Evolutionary conservation across 176 grass and related monocot genomes (phyloP), one percentile per base, ranked within the genome.

Genomic region (Oryza australiensis): DNA sequence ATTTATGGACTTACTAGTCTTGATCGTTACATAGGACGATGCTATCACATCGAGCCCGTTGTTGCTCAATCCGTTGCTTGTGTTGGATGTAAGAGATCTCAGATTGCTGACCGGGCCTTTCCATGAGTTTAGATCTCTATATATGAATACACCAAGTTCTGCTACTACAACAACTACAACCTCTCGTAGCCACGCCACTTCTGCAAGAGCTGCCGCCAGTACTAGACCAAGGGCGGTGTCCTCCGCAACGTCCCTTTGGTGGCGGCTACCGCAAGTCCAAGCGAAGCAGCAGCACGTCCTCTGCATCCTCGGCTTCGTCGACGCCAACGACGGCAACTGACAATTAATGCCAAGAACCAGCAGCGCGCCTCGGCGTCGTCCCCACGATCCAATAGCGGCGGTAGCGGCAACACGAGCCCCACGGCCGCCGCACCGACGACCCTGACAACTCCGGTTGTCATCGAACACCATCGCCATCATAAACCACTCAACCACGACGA

Each of bases 71-170:
- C n/a, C n/a, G n/a, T n/a, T n/a, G n/a, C n/a, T n/a, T n/a, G n/a
- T n/a, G n/a, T n/a, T n/a, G n/a, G n/a, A n/a, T n/a, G n/a, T n/a
- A n/a, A n/a, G n/a, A n/a, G n/a, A n/a, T n/a, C n/a, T n/a, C n/a
- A n/a, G n/a, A n/a, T n/a, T n/a, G n/a, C n/a, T n/a, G n/a, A n/a
- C n/a, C n/a, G n/a, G n/a, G n/a, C n/a, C n/a, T n/a, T n/a, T n/a
- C n/a, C n/a, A n/a, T n/a, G n/a, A n/a, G n/a, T n/a, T n/a, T n/a
- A n/a, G n/a, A n/a, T n/a, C n/a, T n/a, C n/a, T n/a, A n/a, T n/a
- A n/a, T n/a, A n/a, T n/a, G n/a, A n/a, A n/a, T n/a, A 94, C 90
- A 94, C 94, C 71, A 97, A 97, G 82, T 97, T 97, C 92, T 97
- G 95, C 78, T 94, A 97, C 88, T 97, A 94, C 86, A 97, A 97